Percentiles rank a stretch among this genome's conserved stretches.
phyloP scores from a whole-genome alignment of 352 stramenopile genomes.

The Phytophthora pluvialis region DNA sequence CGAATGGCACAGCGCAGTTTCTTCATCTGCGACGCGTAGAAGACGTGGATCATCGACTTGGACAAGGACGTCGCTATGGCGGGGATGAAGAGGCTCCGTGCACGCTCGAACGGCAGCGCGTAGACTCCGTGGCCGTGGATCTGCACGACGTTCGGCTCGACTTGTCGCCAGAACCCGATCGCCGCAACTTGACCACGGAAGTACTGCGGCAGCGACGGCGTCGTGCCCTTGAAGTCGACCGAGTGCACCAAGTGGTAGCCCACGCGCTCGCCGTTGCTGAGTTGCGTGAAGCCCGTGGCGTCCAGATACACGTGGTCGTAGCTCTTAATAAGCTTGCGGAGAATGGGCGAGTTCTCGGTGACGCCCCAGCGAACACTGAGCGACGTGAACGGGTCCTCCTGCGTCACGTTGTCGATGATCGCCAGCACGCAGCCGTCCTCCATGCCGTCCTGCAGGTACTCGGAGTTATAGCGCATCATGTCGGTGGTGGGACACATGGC shows the following conservation, averaged over 20 bases:
- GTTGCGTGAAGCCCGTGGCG: conserved; percentile 33
- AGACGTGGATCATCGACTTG: conserved; percentile 36
- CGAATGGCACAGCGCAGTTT: conserved; percentile 25
- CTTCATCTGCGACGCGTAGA: conserved; percentile 36
- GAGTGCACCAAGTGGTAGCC: conserved; percentile 43
- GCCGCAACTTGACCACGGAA: conserved; percentile 32
- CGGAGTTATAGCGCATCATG: conserved; percentile 37
- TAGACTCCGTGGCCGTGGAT: conserved; percentile 34
- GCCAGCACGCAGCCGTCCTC: conserved; percentile 35
- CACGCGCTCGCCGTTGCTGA: conserved; percentile 33
- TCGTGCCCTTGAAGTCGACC: conserved; percentile 26
- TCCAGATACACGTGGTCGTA: conserved; percentile 47
- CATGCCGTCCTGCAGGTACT: conserved; percentile 37
- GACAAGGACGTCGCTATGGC: conserved; percentile 28
- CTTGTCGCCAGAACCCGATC: conserved; percentile 35
- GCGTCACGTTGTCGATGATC: conserved; percentile 33
- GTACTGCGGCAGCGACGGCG: conserved; percentile 18
- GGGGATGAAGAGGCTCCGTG: conserved; percentile 28
- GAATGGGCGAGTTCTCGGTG: conserved; percentile 36
- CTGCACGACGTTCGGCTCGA: conserved; percentile 26
- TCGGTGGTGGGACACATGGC: conserved; percentile 37
- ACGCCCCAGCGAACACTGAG: conserved; percentile 32
- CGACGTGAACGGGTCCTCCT: conserved; percentile 24
- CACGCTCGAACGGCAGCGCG: conserved; percentile 27
- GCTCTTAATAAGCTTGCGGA: conserved; percentile 36